Evolutionary conservation across 768 basidiomycete genomes (phyloP).

Genomic region (Paxillus involutus): DNA sequence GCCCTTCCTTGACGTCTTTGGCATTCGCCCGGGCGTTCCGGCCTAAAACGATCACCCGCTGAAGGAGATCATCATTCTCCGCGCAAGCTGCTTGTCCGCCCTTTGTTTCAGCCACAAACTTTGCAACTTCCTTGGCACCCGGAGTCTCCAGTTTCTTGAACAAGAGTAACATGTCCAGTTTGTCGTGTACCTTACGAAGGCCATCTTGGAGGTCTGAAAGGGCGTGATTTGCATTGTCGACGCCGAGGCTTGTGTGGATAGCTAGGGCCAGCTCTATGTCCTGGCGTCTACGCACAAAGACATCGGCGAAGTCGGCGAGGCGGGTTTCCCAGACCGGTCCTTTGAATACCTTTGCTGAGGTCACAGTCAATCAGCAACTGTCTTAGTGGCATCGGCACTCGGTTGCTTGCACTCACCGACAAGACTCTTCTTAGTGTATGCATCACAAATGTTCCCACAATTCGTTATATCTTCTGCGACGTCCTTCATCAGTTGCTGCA

Average conservation of each 20-base stretch:
- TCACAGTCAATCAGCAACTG: constrained; percentile 4
- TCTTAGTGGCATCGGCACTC: background rate
- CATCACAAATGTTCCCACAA: constrained; percentile 46
- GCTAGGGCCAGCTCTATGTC: constrained; percentile 37
- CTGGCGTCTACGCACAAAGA: constrained; percentile 35
- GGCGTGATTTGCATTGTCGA: constrained; percentile 35
- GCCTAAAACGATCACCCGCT: constrained; percentile 13
- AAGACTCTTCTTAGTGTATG: constrained; percentile 44
- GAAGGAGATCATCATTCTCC: constrained; percentile 33
- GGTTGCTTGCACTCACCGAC: constrained; percentile 28
- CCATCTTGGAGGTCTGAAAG: constrained; percentile 22
- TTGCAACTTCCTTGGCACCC: constrained; percentile 37
- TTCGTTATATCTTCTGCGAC: constrained; percentile 42
- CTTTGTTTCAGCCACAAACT: constrained; percentile 37
- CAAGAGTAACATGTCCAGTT: constrained; percentile 35
- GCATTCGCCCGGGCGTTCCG: constrained; percentile 9
- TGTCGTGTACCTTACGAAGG: constrained; percentile 25
- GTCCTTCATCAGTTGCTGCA: constrained; percentile 28
- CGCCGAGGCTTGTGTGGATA: constrained; percentile 36
- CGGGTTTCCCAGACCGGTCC: constrained; percentile 37
- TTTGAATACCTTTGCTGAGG: constrained; percentile 31
- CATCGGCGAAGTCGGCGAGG: constrained; percentile 32
- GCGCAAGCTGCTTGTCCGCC: constrained; percentile 39
- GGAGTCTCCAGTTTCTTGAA: constrained; percentile 40
- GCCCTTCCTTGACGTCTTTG: background rate